These are phyloP conservation scores for Polytrichum formosum DNA, from an alignment of 225 moss, liverwort and hornwort genomes.

Conservation along the genomic window DNA sequence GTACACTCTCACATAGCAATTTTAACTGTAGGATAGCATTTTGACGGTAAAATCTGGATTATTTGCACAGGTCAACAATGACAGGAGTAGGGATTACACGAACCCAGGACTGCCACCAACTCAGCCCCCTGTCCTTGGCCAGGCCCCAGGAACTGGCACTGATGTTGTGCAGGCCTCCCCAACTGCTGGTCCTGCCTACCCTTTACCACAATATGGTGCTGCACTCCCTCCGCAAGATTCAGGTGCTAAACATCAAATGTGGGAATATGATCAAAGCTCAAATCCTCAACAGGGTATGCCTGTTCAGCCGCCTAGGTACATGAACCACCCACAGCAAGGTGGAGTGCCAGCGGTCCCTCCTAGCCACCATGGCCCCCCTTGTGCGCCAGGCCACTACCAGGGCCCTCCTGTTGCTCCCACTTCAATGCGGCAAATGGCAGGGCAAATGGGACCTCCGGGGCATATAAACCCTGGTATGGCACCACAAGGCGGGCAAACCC, in stretches of 20 bases:
- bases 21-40: neutral
- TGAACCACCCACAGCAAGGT: slow-evolving; percentile 53
- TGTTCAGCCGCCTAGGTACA: slow-evolving; percentile 63
- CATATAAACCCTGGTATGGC: slow-evolving; percentile 75
- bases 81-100: slow-evolving; percentile 95
- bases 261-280: slow-evolving; percentile 82
- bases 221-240: slow-evolving; percentile 75
- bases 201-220: slow-evolving; percentile 66
- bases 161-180: slow-evolving; percentile 62
- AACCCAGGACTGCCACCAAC: slow-evolving; percentile 86
- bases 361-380: slow-evolving; percentile 60
- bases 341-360: slow-evolving; percentile 60
- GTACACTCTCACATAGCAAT: too few relatives aligned
- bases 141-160: slow-evolving; percentile 57
- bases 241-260: slow-evolving; percentile 69
- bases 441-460: slow-evolving; percentile 62
- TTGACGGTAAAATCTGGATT: slow-evolving; percentile 21
- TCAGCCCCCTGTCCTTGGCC: slow-evolving; percentile 86
- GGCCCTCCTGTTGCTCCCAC: slow-evolving; percentile 56
- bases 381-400: slow-evolving; percentile 59
- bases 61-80: slow-evolving; percentile 86
- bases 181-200: slow-evolving; percentile 62
- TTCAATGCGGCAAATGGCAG: slow-evolving; percentile 57
- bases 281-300: slow-evolving; percentile 59
- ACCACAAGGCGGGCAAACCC: slow-evolving; percentile 60